Percentiles rank a stretch among this genome's conserved stretches.
These are phyloP conservation scores for Solanum lycopersicoides DNA, from an alignment of 257 asterid genomes.

Conservation along the genomic window DNA sequence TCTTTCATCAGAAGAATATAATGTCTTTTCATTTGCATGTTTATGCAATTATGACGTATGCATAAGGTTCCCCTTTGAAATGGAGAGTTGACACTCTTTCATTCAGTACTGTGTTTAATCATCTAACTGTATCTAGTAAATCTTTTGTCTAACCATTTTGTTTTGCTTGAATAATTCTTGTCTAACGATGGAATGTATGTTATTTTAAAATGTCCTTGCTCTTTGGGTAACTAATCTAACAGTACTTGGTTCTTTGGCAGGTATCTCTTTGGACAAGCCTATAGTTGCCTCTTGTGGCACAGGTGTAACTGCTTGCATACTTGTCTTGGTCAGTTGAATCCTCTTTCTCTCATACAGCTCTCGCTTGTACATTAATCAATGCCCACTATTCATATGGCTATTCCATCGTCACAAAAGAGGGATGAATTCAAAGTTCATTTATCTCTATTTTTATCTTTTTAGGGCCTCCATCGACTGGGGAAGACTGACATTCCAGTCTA, in stretches of 20 bases:
- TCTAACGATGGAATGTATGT: not conserved
- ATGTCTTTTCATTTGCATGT: not conserved
- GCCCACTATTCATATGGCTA: not conserved
- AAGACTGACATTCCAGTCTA: conserved; percentile 63
- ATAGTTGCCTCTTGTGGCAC: conserved; percentile 84
- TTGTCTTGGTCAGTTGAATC: conserved; percentile 55
- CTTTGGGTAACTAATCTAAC: not conserved
- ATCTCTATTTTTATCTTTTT: conserved; percentile 1
- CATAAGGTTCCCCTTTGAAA: not conserved
- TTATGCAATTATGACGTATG: not conserved
- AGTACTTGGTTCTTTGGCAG: conserved; percentile 21
- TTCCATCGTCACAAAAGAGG: not conserved
- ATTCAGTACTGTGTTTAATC: not conserved
- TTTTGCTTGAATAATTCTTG: not conserved
- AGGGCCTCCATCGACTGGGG: conserved; percentile 89
- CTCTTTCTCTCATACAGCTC: not conserved
- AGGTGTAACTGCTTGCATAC: conserved; percentile 93
- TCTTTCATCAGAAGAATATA: not conserved
- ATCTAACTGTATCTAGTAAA: not conserved
- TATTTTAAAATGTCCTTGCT: not conserved
- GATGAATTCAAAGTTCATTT: not conserved
- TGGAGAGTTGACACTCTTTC: not conserved
- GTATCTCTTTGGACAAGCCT: conserved; percentile 61
- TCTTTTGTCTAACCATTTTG: not conserved
- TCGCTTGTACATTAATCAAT: not conserved